Evolutionary conservation across 148 eudicot species (phyloP), one percentile per base, ranked within the genome.

Genomic region (Linanthus parryae): DNA sequence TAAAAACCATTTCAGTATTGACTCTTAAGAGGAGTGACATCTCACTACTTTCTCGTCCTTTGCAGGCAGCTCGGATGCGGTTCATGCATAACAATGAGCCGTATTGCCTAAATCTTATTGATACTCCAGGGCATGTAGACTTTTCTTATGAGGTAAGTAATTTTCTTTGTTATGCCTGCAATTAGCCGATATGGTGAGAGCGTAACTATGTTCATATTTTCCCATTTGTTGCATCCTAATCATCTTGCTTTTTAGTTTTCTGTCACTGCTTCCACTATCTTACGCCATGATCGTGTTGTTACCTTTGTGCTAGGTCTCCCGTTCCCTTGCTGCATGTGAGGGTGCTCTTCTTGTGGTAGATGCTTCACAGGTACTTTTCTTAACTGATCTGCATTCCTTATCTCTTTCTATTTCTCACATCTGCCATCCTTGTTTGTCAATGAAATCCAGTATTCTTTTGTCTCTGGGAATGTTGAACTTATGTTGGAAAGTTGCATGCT

Each of bases 111-210:
- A 92, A 92, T 72, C 80, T 92, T 24, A 92, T 92, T 61, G 99
- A 92, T 61, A 92, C 99, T 40, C 99, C 99, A n/a, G 99, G 99
- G 34, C 99, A 92, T 63, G 99, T 92, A 40, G 99, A 92, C 78
- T 92, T 92, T 68, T 84, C 99, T 34, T 92, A 92, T 59, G 99
- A 90, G 97, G 97, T 85, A 72, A 57, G 64, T 40, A 16, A 48
- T 34, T 36, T 23, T 43, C 5, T 25, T 26, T 13, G 24, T 16
- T 23, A 22, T 12, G 27, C 18, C 11, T 44, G 24, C 15, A 13
- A 27, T 36, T 23, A 13, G 28, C 23, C 20, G 15, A 35, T 13
- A 44, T 54, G 37, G 20, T 46, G 22, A 3, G 16, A 42, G n/a
- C n/a, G n/a, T n/a, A n/a, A n/a, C n/a, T n/a, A n/a, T n/a, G n/a